Conservation (phyloP, 1,284 basidiomycete species). For the Ustilago xerochloae region DNA sequence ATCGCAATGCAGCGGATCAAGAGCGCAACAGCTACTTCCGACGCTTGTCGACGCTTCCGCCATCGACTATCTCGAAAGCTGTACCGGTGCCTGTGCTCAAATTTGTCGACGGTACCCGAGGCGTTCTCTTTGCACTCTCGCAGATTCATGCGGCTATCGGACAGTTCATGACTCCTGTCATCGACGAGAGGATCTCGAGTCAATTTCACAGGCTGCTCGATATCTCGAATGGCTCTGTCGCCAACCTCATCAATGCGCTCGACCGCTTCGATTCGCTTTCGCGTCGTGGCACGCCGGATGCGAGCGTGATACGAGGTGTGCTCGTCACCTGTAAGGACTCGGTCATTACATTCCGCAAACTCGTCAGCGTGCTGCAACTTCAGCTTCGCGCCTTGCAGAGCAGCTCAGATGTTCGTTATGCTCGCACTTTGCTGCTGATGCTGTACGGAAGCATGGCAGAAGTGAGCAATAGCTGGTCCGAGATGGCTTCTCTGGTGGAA, state of each 20-base stretch:
- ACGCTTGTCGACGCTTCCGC: conserved; percentile 79
- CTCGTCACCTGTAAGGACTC: conserved; percentile 86
- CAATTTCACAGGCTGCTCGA: conserved; percentile 59
- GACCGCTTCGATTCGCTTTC: conserved; percentile 91
- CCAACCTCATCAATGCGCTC: conserved; percentile 84
- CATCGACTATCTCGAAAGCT: conserved; percentile 76
- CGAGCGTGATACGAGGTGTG: conserved; percentile 79
- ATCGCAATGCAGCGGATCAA: conserved; percentile 72
- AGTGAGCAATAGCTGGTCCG: conserved; percentile 85
- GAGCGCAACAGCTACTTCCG: conserved; percentile 91
- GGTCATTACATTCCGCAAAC: conserved; percentile 85
- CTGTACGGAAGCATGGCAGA: conserved; percentile 91
- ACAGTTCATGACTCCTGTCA: conserved; percentile 86
- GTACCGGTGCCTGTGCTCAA: conserved; percentile 80
- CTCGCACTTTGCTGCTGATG: conserved; percentile 85
- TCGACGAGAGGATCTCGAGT: conserved; percentile 79
- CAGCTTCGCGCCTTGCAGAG: conserved; percentile 79
- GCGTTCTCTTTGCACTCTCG: conserved; percentile 89
- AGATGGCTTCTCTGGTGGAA: conserved; percentile 79
- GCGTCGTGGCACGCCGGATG: conserved; percentile 77
- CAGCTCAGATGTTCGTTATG: conserved; percentile 85
- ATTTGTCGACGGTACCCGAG: conserved; percentile 87
- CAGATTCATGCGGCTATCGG: conserved; percentile 90
- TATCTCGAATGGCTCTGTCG: conserved; percentile 82
- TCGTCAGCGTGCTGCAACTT: conserved; percentile 81